Conservation (phyloP, 371 early-diverging fungal genomes). For the Apophysomyces sp. region DNA sequence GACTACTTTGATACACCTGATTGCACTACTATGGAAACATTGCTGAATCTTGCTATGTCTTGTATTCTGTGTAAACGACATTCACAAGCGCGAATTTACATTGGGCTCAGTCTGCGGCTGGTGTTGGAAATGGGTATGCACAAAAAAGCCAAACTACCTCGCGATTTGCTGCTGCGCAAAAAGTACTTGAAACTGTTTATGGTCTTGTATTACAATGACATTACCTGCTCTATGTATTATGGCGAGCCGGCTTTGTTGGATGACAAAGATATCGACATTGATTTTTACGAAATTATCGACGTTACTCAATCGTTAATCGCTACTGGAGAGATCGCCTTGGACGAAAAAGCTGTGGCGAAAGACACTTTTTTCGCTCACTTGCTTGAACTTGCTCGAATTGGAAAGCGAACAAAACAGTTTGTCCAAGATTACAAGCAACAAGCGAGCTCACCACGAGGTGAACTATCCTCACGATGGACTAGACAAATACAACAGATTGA, state of each 20-base stretch:
- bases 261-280: conserved; percentile 29
- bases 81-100: conserved; percentile 40
- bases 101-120: conserved; percentile 40
- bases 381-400: conserved; percentile 32
- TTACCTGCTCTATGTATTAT: conserved; percentile 25
- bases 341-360: conserved; percentile 38
- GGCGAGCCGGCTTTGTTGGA: conserved; percentile 30
- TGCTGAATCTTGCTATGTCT: conserved; percentile 40
- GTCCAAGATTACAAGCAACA: conserved; percentile 33
- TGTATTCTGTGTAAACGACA: conserved; percentile 38
- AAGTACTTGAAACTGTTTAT: conserved; percentile 30
- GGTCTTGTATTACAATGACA: conserved; percentile 44
- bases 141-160: conserved; percentile 16
- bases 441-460: conserved; percentile 4
- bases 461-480: conserved; percentile 28
- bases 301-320: conserved; percentile 22
- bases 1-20: conserved; percentile 46
- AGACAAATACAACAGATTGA: conserved; percentile 33
- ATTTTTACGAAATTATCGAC: conserved; percentile 37
- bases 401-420: conserved; percentile 28
- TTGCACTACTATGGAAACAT: conserved; percentile 38
- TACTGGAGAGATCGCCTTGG: conserved; percentile 18
- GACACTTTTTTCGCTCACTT: conserved; percentile 40
- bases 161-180: conserved; percentile 24
- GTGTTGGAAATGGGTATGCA: conserved; percentile 38